Percentiles rank a stretch among this genome's conserved stretches.
These are phyloP conservation scores for Coemansia sp. DNA, from an alignment of 192 early-diverging fungal species.

Conservation along the genomic window DNA sequence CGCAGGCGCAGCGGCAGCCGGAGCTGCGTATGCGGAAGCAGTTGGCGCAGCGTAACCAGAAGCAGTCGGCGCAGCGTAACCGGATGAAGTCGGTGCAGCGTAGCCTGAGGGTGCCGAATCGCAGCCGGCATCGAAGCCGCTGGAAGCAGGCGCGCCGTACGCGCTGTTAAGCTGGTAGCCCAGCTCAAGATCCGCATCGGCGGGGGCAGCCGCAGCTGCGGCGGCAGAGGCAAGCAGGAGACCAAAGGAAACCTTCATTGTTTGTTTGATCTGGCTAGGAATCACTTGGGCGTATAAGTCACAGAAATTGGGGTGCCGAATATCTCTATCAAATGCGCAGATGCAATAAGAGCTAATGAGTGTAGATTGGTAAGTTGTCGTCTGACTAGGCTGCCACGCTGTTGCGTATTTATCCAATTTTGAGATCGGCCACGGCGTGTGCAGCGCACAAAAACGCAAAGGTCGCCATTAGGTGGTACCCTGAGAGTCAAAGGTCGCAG, in stretches of 20 bases:
- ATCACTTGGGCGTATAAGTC: background rate
- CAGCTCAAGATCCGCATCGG: constrained; percentile 28
- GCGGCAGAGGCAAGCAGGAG: constrained; percentile 36
- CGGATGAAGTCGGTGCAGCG: constrained; percentile 9
- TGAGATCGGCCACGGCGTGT: background rate
- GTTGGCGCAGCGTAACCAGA: constrained; percentile 15
- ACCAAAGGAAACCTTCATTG: constrained; percentile 53
- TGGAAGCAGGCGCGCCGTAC: constrained; percentile 21
- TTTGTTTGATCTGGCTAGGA: background rate
- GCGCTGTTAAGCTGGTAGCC: constrained; percentile 24
- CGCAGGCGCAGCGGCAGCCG: constrained; percentile 13
- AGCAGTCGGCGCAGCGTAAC: background rate
- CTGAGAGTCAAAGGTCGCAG: constrained; percentile 6
- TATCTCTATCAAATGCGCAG: constrained; percentile 19
- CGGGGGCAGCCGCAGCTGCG: constrained; percentile 41
- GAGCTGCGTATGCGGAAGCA: constrained; percentile 14
- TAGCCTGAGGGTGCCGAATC: constrained; percentile 11
- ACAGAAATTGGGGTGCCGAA: background rate
- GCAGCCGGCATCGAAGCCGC: background rate
- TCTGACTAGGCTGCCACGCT: background rate
- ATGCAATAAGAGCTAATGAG: constrained; percentile 1
- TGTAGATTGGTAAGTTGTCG: constrained; percentile 7
- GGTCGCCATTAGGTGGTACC: constrained; percentile 3
- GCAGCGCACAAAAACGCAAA: background rate
- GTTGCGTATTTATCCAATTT: constrained; percentile 11